Base-by-base conservation (phyloP, 2,329 filamentous ascomycete genomes). In the Fusarium incarnatum region DNA sequence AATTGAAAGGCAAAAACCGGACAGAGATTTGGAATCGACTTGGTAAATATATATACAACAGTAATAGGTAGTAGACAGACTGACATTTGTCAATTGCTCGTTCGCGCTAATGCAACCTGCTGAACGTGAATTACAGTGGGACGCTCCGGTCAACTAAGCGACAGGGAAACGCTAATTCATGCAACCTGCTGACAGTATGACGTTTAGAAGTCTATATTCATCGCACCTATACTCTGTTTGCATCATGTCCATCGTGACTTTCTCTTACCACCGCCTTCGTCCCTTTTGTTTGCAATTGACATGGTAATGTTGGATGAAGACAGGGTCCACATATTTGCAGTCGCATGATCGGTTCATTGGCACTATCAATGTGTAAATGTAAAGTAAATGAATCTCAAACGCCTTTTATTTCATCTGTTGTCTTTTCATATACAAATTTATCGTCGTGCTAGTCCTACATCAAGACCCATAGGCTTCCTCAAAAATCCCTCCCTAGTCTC, bases 401-500 rank as follows among this genome's bases (percentile, higher is more conserved):
- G 41, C 41, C 15, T 23, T 22, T 44, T 23, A 3, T 44, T 16
- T 15, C 41, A 10, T 16, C 1, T 6, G 6, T 5, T 23, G 2
- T 44, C 20, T 5, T 10, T 16, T 37, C 13, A 12, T 1, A 13
- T 4, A 2, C 2, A 8, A 0, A 28, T 25, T 22, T 28, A 68
- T 47, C 72, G 68, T 23, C 58, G 46, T 10, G 65, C 60, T 12
- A 74, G 12, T 9, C 71, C 72, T 15, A 80, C 73, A 50, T 89
- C 81, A 75, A 94, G 80, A 5, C 84, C 90, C 54, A 95, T 72
- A 0, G 93, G 93, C 83, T 97, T 97, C 75, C 92, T 85, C 80
- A 96, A 81, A 77, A 97, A 97, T 0, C 93, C 93, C 78, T 96
- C 93, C 10, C 90, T 82, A 0, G 92, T 95, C 78, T 93, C 85